phyloP scores from a whole-genome alignment of 768 basidiomycete genomes.

The Leccinum variicolor region DNA sequence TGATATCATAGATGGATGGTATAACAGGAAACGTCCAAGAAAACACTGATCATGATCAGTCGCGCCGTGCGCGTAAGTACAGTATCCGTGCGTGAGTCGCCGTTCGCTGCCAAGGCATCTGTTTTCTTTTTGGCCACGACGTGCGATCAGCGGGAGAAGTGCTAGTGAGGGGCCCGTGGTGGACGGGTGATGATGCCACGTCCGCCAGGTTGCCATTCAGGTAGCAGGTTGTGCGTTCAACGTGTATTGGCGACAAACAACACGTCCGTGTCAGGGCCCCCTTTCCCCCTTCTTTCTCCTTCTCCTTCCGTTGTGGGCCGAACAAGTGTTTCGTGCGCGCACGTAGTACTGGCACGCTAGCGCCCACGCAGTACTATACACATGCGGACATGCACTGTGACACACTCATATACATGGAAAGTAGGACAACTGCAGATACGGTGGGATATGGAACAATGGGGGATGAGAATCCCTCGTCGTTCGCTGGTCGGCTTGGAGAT shows the following conservation, averaged over 20 bases:
- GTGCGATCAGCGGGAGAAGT: conserved; percentile 3
- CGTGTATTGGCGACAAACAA: too few species aligned
- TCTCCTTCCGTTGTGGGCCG: not conserved
- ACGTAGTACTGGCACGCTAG: too few species aligned
- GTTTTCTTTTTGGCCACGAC: not conserved
- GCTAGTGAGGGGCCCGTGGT: not conserved
- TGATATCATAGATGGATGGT: not conserved
- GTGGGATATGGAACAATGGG: not conserved
- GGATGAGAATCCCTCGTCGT: not conserved
- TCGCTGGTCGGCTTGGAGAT: not conserved
- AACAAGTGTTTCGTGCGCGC: too few species aligned
- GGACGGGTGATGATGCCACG: not conserved
- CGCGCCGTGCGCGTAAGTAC: not conserved
- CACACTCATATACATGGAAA: not conserved
- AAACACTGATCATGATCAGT: not conserved
- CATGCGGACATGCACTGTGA: not conserved
- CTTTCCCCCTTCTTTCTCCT: not conserved
- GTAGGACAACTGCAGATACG: not conserved
- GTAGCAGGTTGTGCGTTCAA: not conserved
- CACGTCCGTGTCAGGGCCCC: too few species aligned
- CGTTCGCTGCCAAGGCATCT: too few species aligned
- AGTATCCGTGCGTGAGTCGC: not conserved
- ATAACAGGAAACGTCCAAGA: not conserved
- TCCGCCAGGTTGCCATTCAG: not conserved
- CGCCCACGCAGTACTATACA: not conserved